These are phyloP conservation scores for Saccharomyces hybrid DNA, from an alignment of 1,139 yeast genomes.

Conservation along the genomic window DNA sequence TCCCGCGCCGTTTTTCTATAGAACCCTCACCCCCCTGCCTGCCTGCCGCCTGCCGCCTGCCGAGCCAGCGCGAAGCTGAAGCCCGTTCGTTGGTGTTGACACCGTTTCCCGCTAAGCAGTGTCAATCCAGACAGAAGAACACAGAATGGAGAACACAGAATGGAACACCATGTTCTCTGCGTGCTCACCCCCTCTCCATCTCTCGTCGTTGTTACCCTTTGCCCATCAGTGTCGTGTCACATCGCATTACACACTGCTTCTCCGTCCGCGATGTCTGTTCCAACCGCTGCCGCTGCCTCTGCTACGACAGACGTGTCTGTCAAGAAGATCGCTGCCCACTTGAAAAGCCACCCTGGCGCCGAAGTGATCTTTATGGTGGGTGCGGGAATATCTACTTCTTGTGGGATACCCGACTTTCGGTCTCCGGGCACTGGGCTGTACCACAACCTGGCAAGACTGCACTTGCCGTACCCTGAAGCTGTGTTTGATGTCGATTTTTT, in stretches of 20 bases:
- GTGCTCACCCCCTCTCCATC: no score
- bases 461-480: slow-evolving; percentile 89
- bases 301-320: slow-evolving; percentile 5
- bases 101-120: no score
- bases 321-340: slow-evolving; percentile 15
- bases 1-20: not conserved
- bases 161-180: no score
- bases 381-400: slow-evolving; percentile 88
- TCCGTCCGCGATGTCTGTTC: not conserved
- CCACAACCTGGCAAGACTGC: slow-evolving; percentile 63
- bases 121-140: no score
- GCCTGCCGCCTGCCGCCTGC: no score
- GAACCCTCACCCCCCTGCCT: not conserved
- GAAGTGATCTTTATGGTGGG: slow-evolving; percentile 49
- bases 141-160: no score
- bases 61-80: no score
- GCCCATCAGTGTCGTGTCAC: no score
- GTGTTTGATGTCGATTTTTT: slow-evolving; percentile 87
- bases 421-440: slow-evolving; percentile 89
- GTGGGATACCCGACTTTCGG: slow-evolving; percentile 93
- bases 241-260: no score
- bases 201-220: no score
- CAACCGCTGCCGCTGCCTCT: not conserved
- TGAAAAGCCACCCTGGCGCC: slow-evolving; percentile 21
- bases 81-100: no score